phyloP scores from a whole-genome alignment of 805 yeast species.

The Candida coquimbonensis region DNA sequence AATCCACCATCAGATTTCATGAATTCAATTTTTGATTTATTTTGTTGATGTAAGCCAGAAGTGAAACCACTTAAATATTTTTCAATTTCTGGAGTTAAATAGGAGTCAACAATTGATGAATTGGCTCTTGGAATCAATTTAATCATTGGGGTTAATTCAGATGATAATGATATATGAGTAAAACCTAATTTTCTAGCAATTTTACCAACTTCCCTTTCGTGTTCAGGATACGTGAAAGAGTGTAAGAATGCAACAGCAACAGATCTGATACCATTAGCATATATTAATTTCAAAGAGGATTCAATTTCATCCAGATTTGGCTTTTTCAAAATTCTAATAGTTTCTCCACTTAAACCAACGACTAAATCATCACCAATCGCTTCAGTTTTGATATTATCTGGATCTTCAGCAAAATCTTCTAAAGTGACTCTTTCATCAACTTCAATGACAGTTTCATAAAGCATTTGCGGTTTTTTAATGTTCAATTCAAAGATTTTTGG shows the following conservation, averaged over 20 bases:
- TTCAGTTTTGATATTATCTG: conserved; percentile 26
- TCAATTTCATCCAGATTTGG: conserved; percentile 42
- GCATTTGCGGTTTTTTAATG: conserved; percentile 60
- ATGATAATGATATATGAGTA: conserved; percentile 58
- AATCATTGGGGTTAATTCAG: conserved; percentile 71
- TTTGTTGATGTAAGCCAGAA: conserved; percentile 47
- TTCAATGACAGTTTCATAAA: conserved; percentile 74
- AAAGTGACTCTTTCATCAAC: conserved; percentile 86
- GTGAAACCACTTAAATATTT: conserved; percentile 57
- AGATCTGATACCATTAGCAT: conserved; percentile 54
- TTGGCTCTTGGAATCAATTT: conserved; percentile 69
- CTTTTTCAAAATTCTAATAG: conserved; percentile 45
- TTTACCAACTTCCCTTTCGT: conserved; percentile 52
- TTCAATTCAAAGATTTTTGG: conserved; percentile 84
- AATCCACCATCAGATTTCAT: conserved; percentile 98
- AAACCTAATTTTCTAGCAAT: conserved; percentile 65
- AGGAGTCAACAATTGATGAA: conserved; percentile 77
- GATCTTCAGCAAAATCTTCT: conserved; percentile 76
- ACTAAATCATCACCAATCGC: conserved; percentile 30
- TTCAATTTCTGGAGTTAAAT: conserved; percentile 71
- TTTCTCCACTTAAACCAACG: conserved; percentile 62
- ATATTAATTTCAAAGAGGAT: conserved; percentile 35
- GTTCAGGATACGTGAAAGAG: conserved; percentile 65
- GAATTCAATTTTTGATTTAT: conserved; percentile 52
- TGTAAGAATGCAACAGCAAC: conserved; percentile 69